Percentiles rank a stretch among this genome's conserved stretches.
Evolutionary conservation across 768 basidiomycete genomes (phyloP).

Genomic region (Kwoniella dendrophila): DNA sequence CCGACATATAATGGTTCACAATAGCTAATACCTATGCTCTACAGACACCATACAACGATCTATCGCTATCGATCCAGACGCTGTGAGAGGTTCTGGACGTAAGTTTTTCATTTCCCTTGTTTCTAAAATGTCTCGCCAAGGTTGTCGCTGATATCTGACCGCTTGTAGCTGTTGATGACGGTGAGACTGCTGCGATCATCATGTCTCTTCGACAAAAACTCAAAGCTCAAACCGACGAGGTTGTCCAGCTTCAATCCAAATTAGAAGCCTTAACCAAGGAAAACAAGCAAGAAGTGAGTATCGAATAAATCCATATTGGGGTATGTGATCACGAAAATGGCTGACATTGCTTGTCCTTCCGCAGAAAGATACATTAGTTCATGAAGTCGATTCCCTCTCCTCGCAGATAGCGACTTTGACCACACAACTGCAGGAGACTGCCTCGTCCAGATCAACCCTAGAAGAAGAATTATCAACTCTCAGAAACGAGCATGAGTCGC

Average conservation of each 20-base stretch:
- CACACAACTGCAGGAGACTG: conserved; percentile 31
- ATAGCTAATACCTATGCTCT: conserved; percentile 9
- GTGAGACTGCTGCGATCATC: conserved; percentile 79
- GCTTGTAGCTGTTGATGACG: conserved; percentile 61
- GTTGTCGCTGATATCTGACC: neutral
- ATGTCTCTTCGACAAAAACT: conserved; percentile 81
- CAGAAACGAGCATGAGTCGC: conserved; percentile 9
- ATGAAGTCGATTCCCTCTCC: conserved; percentile 49
- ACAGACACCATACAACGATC: conserved; percentile 58
- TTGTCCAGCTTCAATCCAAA: conserved; percentile 56
- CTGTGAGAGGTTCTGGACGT: conserved; percentile 50
- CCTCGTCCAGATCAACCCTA: conserved; percentile 5
- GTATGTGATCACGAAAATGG: neutral
- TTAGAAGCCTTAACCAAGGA: conserved; percentile 50
- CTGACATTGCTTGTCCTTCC: neutral
- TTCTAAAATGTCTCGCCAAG: neutral
- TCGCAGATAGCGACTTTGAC: conserved; percentile 46
- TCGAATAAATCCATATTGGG: neutral
- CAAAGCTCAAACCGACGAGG: conserved; percentile 67
- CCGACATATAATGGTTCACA: neutral
- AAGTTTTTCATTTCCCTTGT: conserved; percentile 15
- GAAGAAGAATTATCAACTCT: conserved; percentile 13
- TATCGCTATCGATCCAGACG: conserved; percentile 58
- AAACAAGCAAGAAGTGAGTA: conserved; percentile 52
- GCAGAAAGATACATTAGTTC: conserved; percentile 46